Base-by-base conservation (phyloP, 768 basidiomycete genomes). In the Serendipita vermifera region DNA sequence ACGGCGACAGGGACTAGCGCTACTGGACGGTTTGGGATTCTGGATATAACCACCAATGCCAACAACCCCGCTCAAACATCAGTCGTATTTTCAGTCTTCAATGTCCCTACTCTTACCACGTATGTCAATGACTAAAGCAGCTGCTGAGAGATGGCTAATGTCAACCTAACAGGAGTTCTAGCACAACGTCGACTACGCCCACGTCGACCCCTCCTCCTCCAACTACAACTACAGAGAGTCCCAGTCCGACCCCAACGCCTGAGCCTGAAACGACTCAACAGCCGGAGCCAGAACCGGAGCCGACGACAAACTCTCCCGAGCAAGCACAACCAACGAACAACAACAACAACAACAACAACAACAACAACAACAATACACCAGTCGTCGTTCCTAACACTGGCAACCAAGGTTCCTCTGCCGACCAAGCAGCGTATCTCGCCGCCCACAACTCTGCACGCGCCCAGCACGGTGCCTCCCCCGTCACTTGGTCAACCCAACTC, bases 401-500 rank as follows among this genome's bases (percentile, higher is more conserved):
- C 35, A 58, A 59, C 54, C 26, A 58, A 4, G 66, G 66, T 5
- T 71, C 75, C 29, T 66, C 66, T 55, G 66, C 70, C 33, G 81
- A 85, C 62, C 73, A 76, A 22, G 62, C 74, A 33, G 66, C 71
- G 3, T 84, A 80, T 62, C 72, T 89, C 36, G 58, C 65, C 5
- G 74, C 69, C 7, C 85, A 87, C 70, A 89, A 88, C 70, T 64
- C 68, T 0, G 64, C 80, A 61, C 76, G 86, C 26, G 72, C 77
- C 2, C 65, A 75, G 56, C 82, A 87, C 63, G 83, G 82, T 38
- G 88, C 87, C 17, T 43, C 65, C 0, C 58, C 75, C 5, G 68
- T 91, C 41, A 77, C 76, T 0, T 91, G 86, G 85, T 80, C 71
- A 65, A 69, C 78, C 55, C 65, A 68, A 2, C 66, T 83, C 36